Evolutionary conservation across 164 flowering plant species (phyloP).

Genomic region (Berberis thunbergii): DNA sequence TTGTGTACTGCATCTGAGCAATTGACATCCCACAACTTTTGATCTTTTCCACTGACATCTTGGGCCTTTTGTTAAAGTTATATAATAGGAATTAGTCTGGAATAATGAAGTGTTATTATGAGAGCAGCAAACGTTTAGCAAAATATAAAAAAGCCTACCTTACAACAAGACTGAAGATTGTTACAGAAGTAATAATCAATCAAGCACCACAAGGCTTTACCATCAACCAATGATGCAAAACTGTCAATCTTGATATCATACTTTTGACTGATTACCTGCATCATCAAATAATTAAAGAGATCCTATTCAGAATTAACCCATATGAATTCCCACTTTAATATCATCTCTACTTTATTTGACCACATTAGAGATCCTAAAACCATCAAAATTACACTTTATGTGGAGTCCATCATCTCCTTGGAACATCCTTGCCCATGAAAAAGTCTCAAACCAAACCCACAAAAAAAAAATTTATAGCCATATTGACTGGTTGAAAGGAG

Average conservation of each 20-base stretch:
- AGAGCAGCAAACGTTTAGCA: not conserved
- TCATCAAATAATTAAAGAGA: too few relatives aligned
- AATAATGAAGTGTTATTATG: not conserved
- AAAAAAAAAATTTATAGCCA: too few relatives aligned
- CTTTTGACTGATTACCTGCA: conserved; percentile 31
- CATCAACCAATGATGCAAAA: conserved; percentile 68
- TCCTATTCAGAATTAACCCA: too few relatives aligned
- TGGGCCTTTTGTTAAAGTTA: conserved; percentile 27
- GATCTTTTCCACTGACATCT: conserved; percentile 24
- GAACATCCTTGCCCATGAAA: too few relatives aligned
- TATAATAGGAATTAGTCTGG: not conserved
- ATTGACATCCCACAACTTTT: conserved; percentile 38
- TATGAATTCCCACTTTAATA: too few relatives aligned
- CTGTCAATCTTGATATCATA: conserved; percentile 45
- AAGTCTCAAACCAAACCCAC: too few relatives aligned
- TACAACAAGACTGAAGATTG: conserved; percentile 33
- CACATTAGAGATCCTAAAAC: too few relatives aligned
- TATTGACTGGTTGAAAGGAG: too few relatives aligned
- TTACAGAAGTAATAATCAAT: conserved; percentile 74
- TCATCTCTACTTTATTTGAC: too few relatives aligned
- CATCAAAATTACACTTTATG: too few relatives aligned
- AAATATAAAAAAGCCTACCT: conserved; percentile 25
- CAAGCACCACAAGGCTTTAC: conserved; percentile 91
- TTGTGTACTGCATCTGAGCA: conserved; percentile 61
- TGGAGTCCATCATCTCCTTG: too few relatives aligned